Percentiles rank a stretch among this genome's conserved stretches.
These are phyloP conservation scores for Fraxinus floribunda DNA, from an alignment of 305 asterid genomes.

Conservation along the genomic window DNA sequence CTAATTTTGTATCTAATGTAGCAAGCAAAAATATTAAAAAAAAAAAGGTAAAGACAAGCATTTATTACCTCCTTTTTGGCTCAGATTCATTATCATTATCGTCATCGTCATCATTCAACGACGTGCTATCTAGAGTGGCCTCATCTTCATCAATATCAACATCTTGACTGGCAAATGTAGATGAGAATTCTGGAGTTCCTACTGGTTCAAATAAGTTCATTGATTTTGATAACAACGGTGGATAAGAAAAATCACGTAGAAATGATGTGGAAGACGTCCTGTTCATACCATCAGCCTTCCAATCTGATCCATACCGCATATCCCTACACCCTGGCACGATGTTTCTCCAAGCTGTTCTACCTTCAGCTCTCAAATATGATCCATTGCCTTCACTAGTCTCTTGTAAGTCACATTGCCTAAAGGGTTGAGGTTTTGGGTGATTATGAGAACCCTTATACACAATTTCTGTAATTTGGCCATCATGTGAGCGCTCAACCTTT, in stretches of 20 bases:
- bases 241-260: conserved; percentile 32
- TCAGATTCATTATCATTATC: conserved; percentile 50
- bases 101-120: conserved; percentile 31
- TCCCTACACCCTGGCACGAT: conserved; percentile 18
- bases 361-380: conserved; percentile 22
- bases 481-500: conserved; percentile 68
- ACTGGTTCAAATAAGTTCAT: conserved; percentile 27
- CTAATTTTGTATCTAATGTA: neutral
- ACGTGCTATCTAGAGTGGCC: conserved; percentile 39
- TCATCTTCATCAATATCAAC: conserved; percentile 36
- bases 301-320: conserved; percentile 20
- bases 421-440: conserved; percentile 56
- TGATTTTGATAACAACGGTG: conserved; percentile 21
- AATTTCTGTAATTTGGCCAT: conserved; percentile 63
- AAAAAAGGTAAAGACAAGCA: neutral
- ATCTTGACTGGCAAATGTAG: conserved; percentile 31
- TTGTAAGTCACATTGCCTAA: conserved; percentile 22
- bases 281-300: conserved; percentile 31
- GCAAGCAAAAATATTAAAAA: neutral
- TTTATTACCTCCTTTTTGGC: conserved; percentile 52
- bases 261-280: conserved; percentile 30
- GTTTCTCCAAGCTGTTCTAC: conserved; percentile 20
- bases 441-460: conserved; percentile 68
- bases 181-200: conserved; percentile 34
- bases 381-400: conserved; percentile 30